Base-by-base conservation (phyloP, 805 yeast genomes). In the Ogataea angusta region DNA sequence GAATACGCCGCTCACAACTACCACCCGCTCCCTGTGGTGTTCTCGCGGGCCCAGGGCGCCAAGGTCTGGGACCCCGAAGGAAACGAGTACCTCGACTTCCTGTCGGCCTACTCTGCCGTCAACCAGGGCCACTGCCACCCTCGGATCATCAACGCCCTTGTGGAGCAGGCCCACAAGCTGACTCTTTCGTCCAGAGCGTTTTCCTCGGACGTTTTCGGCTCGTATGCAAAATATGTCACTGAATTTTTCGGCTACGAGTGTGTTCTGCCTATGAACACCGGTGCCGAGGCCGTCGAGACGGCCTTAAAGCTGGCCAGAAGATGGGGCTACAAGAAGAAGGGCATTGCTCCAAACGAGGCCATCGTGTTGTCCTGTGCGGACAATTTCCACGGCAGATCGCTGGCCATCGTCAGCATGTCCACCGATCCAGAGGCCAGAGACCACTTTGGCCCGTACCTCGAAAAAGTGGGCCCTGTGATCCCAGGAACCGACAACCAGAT, bases 41-140 rank as follows among this genome's bases (percentile, higher is more conserved):
- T 91, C 67, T 75, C 85, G 56, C 80, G 74, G 57, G 98, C 95
- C 12, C 50, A 63, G 45, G 98, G 98, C 36, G 96, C 96, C 19
- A 83, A 86, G 51, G 96, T 91, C 16, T 91, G 96, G 96, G 98
- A 91, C 63, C 96, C 97, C 6, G 98, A 91, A 67, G 97, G 96
- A 50, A 86, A 82, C 28, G 90, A 89, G 62, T 91, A 90, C 65
- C 70, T 91, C 50, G 98, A 91, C 65, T 91, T 91, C 60, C 69
- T 91, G 46, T 84, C 95, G 13, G 97, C 97, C 10, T 91, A 91
- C 67, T 88, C 96, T 19, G 98, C 98, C 5, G 96, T 91, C 24
- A 91, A 91, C 70, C 97, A 91, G 67, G 98, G 98, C 45, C 98
- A 91, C 64, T 90, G 97, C 63, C 98, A 91, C 63, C 97, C 98